A percentile compares a stretch with the other conserved stretches of the same genome.
These are phyloP conservation scores for Sporothrix variecibatus DNA, from an alignment of 2,329 filamentous ascomycete genomes.

Conservation along the genomic window DNA sequence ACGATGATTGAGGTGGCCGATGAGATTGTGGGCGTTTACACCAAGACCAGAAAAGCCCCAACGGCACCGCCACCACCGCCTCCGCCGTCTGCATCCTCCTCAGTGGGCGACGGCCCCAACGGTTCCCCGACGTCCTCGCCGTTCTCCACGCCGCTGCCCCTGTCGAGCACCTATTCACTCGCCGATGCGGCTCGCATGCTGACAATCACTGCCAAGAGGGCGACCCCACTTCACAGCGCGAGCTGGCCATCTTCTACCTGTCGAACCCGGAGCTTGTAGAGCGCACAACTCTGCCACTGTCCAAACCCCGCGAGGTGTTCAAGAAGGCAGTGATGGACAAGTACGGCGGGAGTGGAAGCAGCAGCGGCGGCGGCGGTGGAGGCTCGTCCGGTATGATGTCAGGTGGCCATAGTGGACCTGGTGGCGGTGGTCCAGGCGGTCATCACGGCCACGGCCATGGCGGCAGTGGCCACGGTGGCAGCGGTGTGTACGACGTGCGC, in stretches of 20 bases:
- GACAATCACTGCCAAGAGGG: slow-evolving; percentile 91
- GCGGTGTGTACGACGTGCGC: slow-evolving; percentile 53
- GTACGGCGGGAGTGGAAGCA: slow-evolving; percentile 43
- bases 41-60: slow-evolving; percentile 46
- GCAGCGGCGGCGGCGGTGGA: slow-evolving; percentile 25
- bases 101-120: neutral
- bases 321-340: slow-evolving; percentile 81
- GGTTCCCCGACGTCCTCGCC: slow-evolving; percentile 23
- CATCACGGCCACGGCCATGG: slow-evolving; percentile 25
- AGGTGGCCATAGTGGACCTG: neutral
- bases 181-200: slow-evolving; percentile 85
- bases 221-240: slow-evolving; percentile 82
- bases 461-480: slow-evolving; percentile 32
- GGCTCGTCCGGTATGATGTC: slow-evolving; percentile 32
- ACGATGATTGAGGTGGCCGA: slow-evolving; percentile 69
- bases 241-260: slow-evolving; percentile 90
- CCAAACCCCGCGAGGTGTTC: slow-evolving; percentile 84
- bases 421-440: neutral
- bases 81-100: slow-evolving; percentile 14
- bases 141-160: slow-evolving; percentile 24
- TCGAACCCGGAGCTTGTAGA: slow-evolving; percentile 84
- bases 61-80: slow-evolving; percentile 29
- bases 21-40: slow-evolving; percentile 61
- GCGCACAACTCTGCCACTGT: slow-evolving; percentile 79
- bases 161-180: slow-evolving; percentile 65